Evolutionary conservation across 306 rosid species (phyloP), one percentile per base, ranked within the genome.

Genomic region (Dryas drummondii): DNA sequence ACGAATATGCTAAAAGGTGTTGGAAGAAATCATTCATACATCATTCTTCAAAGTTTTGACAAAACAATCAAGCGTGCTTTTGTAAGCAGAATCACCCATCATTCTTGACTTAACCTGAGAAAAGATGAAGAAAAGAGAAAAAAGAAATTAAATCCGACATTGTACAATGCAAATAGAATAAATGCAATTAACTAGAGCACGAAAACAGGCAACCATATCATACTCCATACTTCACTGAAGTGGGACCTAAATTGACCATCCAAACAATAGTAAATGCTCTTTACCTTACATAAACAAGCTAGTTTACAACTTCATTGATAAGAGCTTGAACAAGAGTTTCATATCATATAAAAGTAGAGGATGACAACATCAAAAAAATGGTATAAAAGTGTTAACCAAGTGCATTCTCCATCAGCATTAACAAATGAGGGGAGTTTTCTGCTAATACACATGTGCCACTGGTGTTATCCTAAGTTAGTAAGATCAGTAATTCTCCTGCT

Each of bases 61-160:
- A 59, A 94, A 90, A 82, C 98, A 94, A 82, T 94, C 98, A 41
- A 94, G 41, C 13, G 97, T 94, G 89, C 79, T 87, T 90, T 85
- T 94, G 91, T 94, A 94, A 74, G 91, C 66, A 68, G 97, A 66
- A 80, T 94, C 97, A 27, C 96, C 98, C 98, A 94, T 94, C 97
- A 94, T 94, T 86, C 97, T 91, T 32, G 98, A 94, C 84, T 94
- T 94, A 45, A 94, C 97, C 98, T 94, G 90, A 54, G 78, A 78
- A 81, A 62, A 68, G 76, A 84, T 17, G 27, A 65, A 77, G 69
- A 59, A 59, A 15, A 70, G 0, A 76, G 46, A 75, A 45, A 52
- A 37, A 70, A 55, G 16, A 32, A 74, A 17, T 27, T 72, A 61
- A 81, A 83, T 22, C 52, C n/a, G 7, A 67, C 12, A 54, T 13